Conservation (phyloP, 805 yeast species). For the Phaffomyces opuntiae region DNA sequence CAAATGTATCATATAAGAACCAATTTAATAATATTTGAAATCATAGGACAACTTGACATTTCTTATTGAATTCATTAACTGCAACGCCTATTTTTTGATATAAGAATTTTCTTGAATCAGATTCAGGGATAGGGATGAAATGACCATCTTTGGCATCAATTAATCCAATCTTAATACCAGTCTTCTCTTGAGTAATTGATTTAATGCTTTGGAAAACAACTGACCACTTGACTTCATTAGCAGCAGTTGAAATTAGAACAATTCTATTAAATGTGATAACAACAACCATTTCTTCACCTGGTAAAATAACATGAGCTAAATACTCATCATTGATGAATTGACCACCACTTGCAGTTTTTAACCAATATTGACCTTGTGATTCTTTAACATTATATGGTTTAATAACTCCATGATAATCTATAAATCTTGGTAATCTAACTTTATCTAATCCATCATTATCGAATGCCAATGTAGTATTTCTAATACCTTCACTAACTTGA, state of each 20-base stretch:
- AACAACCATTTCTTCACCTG: conserved; percentile 74
- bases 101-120: conserved; percentile 52
- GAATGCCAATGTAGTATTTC: conserved; percentile 85
- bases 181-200: conserved; percentile 66
- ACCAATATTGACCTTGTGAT: conserved; percentile 92
- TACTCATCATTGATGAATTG: conserved; percentile 63
- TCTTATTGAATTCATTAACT: conserved; percentile 71
- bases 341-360: conserved; percentile 80
- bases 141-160: conserved; percentile 51
- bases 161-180: conserved; percentile 68
- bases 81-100: conserved; percentile 74
- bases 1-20: too few relatives aligned
- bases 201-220: conserved; percentile 57
- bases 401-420: conserved; percentile 66
- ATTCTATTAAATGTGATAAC: conserved; percentile 69
- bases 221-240: conserved; percentile 63
- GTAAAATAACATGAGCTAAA: conserved; percentile 76
- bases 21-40: too few relatives aligned
- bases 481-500: conserved; percentile 88
- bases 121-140: conserved; percentile 76
- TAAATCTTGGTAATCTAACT: conserved; percentile 74
- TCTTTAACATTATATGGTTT: conserved; percentile 72
- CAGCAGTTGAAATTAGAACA: conserved; percentile 56
- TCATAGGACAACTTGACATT: conserved; percentile 43
- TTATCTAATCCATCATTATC: conserved; percentile 72